Evolutionary conservation across 2,329 filamentous ascomycete genomes (phyloP).

Genomic region (Penicillium sp.): DNA sequence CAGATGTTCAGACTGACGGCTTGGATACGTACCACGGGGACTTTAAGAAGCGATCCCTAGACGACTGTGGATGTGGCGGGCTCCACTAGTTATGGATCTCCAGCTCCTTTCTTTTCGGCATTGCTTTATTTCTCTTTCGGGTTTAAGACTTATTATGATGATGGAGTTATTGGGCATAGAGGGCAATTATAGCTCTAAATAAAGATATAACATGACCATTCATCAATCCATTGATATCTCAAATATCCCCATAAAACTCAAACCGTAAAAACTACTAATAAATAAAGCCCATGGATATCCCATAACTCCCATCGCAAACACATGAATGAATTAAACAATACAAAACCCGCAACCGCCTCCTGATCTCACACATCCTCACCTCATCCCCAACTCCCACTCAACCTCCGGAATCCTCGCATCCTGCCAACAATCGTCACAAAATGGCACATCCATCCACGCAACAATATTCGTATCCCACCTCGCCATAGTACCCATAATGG

Average conservation of each 20-base stretch:
- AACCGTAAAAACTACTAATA: no score
- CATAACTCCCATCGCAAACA: no score
- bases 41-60: conserved; percentile 39
- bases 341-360: no score
- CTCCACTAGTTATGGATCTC: conserved; percentile 14
- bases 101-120: background rate
- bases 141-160: background rate
- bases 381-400: background rate
- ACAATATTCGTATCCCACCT: background rate
- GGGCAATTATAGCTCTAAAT: background rate
- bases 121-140: background rate
- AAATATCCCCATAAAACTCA: no score
- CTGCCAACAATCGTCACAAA: background rate
- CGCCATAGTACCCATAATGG: background rate
- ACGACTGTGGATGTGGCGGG: conserved; percentile 34
- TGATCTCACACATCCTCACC: background rate
- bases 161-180: background rate
- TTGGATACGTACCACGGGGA: conserved; percentile 49
- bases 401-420: background rate
- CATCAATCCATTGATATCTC: no score
- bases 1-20: conserved; percentile 39
- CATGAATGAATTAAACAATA: no score
- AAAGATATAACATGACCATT: no score
- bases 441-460: background rate
- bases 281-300: no score